Conservation (phyloP, 2,329 filamentous ascomycete species). For the Trichoderma koningiopsis region DNA sequence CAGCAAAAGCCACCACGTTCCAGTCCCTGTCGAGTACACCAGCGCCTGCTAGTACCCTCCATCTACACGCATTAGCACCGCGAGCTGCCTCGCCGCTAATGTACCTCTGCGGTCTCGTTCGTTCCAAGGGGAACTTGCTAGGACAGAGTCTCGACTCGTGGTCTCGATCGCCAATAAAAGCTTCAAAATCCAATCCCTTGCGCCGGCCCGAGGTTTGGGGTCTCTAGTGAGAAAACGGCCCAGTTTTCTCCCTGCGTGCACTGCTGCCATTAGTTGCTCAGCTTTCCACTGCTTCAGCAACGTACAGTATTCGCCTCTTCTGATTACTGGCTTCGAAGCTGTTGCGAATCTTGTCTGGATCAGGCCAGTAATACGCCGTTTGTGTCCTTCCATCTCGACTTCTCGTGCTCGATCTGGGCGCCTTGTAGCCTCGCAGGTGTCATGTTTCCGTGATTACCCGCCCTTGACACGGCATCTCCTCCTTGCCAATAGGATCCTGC, state of each 20-base stretch:
- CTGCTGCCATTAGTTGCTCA: neutral
- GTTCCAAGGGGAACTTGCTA: neutral
- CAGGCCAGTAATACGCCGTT: neutral
- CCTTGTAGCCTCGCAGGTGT: neutral
- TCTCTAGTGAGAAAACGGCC: neutral
- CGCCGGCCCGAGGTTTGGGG: neutral
- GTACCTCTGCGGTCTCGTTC: constrained; percentile 7
- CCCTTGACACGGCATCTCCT: neutral
- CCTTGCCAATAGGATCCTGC: neutral
- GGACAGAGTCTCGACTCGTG: neutral
- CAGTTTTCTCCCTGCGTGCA: neutral
- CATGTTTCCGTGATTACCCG: constrained; percentile 3
- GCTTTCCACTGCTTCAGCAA: neutral
- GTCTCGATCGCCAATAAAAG: neutral
- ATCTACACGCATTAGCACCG: constrained; percentile 7
- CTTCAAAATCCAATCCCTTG: neutral
- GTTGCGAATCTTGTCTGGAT: neutral
- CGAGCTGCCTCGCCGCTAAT: neutral
- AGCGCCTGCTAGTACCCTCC: neutral
- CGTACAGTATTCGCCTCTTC: neutral
- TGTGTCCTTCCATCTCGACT: neutral
- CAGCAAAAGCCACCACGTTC: neutral
- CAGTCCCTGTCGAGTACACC: neutral
- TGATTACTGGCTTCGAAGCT: neutral
- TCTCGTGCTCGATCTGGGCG: neutral